Conservation (phyloP, 176 grass and related monocot species). For the Oryza brachyantha region DNA sequence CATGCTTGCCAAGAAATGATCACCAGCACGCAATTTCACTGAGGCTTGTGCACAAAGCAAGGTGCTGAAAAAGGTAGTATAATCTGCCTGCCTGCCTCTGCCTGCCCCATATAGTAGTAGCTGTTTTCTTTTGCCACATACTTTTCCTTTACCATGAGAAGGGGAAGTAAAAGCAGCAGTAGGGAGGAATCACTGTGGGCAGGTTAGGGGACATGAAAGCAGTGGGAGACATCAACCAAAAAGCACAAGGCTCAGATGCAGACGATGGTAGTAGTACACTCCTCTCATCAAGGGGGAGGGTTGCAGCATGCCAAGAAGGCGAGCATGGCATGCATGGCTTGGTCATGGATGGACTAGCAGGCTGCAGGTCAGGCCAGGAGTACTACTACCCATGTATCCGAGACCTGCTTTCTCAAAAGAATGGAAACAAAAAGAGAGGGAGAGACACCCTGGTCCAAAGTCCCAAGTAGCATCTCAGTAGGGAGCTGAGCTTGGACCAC, state of each 20-base stretch:
- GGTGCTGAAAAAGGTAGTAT: background rate
- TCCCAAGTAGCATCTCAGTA: constrained; percentile 25
- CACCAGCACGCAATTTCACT: background rate
- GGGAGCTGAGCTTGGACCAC: constrained; percentile 12
- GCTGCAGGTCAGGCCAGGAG: background rate
- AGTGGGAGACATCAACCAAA: constrained; percentile 11
- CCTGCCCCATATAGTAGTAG: background rate
- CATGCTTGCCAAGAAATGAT: constrained; percentile 47
- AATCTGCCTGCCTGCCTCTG: background rate
- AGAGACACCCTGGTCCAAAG: constrained; percentile 1
- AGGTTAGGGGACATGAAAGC: constrained; percentile 41
- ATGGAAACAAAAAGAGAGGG: constrained; percentile 29
- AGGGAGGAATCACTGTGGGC: constrained; percentile 20
- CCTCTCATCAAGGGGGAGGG: background rate
- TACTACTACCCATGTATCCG: background rate
- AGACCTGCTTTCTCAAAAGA: constrained; percentile 37
- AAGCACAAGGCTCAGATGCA: constrained; percentile 4
- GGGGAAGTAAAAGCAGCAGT: constrained; percentile 18
- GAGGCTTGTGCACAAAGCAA: constrained; percentile 51
- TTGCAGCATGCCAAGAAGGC: constrained; percentile 29
- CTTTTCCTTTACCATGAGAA: background rate
- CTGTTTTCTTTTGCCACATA: background rate
- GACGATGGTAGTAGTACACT: background rate
- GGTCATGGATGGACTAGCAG: background rate
- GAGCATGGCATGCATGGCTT: background rate